phyloP scores from a whole-genome alignment of 108 stramenopile species.

The Nitzschia sp. region DNA sequence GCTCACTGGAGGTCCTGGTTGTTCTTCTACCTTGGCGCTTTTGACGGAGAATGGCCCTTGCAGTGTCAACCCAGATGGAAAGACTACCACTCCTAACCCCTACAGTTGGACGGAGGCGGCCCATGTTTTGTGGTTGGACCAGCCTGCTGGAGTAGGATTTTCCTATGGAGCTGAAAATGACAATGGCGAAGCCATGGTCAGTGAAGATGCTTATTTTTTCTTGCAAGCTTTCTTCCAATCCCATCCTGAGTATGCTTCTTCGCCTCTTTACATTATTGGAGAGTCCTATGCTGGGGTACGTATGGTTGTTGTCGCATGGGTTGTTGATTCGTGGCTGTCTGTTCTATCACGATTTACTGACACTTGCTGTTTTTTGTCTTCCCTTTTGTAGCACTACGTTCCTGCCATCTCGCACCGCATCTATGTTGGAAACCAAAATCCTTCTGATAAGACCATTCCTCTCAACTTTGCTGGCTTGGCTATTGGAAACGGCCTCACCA shows the following conservation, averaged over 20 bases:
- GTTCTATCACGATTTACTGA: constrained; percentile 7
- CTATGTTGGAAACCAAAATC: constrained; percentile 32
- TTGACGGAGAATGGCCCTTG: constrained; percentile 97
- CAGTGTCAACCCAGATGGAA: constrained; percentile 83
- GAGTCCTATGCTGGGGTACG: constrained; percentile 87
- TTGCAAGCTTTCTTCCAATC: constrained; percentile 86
- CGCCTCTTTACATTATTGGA: constrained; percentile 79
- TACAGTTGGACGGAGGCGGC: constrained; percentile 93
- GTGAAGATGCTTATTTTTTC: constrained; percentile 94
- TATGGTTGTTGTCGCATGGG: background rate
- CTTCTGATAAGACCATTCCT: constrained; percentile 30
- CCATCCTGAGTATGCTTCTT: constrained; percentile 81
- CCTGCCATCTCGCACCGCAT: constrained; percentile 82
- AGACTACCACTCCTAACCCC: constrained; percentile 83
- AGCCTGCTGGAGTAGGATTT: constrained; percentile 96
- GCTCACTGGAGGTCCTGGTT: constrained; percentile 90
- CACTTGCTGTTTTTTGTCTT: background rate
- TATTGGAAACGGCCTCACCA: constrained; percentile 95
- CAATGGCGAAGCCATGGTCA: constrained; percentile 86
- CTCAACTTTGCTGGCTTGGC: constrained; percentile 88
- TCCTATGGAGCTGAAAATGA: constrained; percentile 86
- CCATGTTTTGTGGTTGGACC: constrained; percentile 95
- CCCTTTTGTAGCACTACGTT: constrained; percentile 75
- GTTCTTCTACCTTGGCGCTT: constrained; percentile 86
- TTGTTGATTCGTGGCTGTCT: background rate